These are phyloP conservation scores for Suhomyces bribrorum DNA, from an alignment of 1,139 yeast genomes.

Conservation along the genomic window DNA sequence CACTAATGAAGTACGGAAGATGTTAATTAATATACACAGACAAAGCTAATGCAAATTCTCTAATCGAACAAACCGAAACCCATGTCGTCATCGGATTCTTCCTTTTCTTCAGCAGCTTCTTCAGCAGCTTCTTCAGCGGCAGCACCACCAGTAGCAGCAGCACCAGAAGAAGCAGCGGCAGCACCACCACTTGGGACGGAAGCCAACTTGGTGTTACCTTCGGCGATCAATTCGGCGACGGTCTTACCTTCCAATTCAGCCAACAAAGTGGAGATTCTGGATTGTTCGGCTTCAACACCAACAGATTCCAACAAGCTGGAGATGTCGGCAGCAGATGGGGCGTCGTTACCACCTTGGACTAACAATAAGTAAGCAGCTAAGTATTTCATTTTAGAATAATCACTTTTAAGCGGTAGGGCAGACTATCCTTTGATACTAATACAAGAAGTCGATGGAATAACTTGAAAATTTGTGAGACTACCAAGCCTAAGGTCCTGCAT, in stretches of 20 bases:
- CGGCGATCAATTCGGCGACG: constrained; percentile 72
- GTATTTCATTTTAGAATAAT: constrained; percentile 77
- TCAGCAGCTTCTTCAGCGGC: constrained; percentile 43
- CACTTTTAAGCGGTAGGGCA: constrained; percentile 59
- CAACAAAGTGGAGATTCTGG: constrained; percentile 66
- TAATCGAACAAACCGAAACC: constrained; percentile 91
- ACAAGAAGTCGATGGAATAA: constrained; percentile 6
- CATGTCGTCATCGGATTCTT: constrained; percentile 71
- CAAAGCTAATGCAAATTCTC: constrained; percentile 18
- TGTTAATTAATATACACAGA: constrained; percentile 9
- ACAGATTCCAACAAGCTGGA: constrained; percentile 71
- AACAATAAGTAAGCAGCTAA: constrained; percentile 88
- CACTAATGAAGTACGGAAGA: constrained; percentile 1
- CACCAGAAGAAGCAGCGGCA: constrained; percentile 58
- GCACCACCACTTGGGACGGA: constrained; percentile 85
- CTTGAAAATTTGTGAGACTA: constrained; percentile 9
- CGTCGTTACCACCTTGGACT: constrained; percentile 80
- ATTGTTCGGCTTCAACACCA: constrained; percentile 77
- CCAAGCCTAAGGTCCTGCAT: constrained; percentile 6
- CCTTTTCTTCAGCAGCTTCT: constrained; percentile 39
- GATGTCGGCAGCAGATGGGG: constrained; percentile 76
- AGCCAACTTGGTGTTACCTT: constrained; percentile 80
- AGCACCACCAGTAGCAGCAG: constrained; percentile 41
- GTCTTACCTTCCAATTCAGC: constrained; percentile 76
- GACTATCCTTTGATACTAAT: constrained; percentile 54